phyloP scores from a whole-genome alignment of 2,329 filamentous ascomycete genomes.

The Ophiosphaerella korrae region DNA sequence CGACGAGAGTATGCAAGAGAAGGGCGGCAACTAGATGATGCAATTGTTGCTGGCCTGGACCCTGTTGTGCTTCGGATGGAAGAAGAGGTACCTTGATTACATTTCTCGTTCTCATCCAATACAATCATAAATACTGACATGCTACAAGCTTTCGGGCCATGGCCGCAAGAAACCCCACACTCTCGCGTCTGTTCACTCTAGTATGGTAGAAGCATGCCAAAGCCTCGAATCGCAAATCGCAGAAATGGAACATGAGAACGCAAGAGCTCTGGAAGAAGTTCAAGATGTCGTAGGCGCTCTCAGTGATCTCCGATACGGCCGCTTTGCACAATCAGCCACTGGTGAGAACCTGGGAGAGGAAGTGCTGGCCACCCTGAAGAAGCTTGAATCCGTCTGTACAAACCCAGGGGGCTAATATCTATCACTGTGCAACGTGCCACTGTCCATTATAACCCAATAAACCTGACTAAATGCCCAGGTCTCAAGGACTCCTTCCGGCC shows the following conservation, averaged over 20 bases:
- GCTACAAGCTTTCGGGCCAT: constrained; percentile 60
- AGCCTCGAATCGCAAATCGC: constrained; percentile 72
- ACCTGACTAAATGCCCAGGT: no score
- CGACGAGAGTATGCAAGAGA: constrained; percentile 62
- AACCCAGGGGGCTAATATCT: constrained; percentile 24
- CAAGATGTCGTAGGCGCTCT: constrained; percentile 71
- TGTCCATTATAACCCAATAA: no score
- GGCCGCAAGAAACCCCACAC: constrained; percentile 61
- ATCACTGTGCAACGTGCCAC: neutral
- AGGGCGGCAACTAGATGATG: constrained; percentile 59
- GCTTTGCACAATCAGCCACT: constrained; percentile 58
- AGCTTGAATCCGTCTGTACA: constrained; percentile 66
- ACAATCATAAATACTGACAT: constrained; percentile 11
- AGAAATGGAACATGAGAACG: constrained; percentile 68
- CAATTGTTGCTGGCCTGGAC: constrained; percentile 56
- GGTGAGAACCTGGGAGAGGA: constrained; percentile 68
- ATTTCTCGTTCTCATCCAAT: no score
- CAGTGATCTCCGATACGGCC: constrained; percentile 83
- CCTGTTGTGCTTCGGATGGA: constrained; percentile 68
- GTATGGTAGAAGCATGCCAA: constrained; percentile 69
- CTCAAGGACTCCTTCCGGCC: no score
- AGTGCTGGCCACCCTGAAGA: constrained; percentile 68
- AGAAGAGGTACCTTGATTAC: constrained; percentile 40
- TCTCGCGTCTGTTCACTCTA: constrained; percentile 67
- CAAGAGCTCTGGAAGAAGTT: constrained; percentile 64